Base-by-base conservation (phyloP, 179 eudicot species). In the Beta lomatogona region DNA sequence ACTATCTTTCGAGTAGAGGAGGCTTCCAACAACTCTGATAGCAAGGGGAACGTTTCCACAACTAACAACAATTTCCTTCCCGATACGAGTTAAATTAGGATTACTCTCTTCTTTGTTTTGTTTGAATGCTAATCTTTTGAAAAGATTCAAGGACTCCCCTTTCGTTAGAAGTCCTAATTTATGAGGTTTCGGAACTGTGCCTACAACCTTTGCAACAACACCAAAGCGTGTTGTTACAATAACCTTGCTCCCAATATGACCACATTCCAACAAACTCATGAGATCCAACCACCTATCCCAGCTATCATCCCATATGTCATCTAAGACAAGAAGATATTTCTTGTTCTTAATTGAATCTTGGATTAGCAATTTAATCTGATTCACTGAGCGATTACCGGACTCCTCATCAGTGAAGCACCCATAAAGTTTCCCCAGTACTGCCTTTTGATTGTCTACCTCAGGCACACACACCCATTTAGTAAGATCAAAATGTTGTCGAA, bases 41-140 rank as follows among this genome's bases (percentile, higher is more conserved):
- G 87, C 86, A 46, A 87, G 83, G 0, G 87, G 89, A 9, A 85
- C 80, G 28, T 71, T 36, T 46, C 79, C 87, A 50, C 89, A 84
- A 53, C 67, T 84, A 4, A 44, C 36, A 4, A 77, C 82, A 25
- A 87, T 74, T 31, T 80, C 77, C 19, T 21, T 48, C 0, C 87
- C 86, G 0, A 84, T 69, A 2, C 0, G 2, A 18, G 28, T 71
- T 13, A 82, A 73, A 3, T 25, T 21, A 19, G 79, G 69, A 15
- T 70, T 44, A 44, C n/a, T 22, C 52, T 13, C 66, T 1, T 73
- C 75, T 46, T 64, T 66, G 0, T 73, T 78, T 2, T 14, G 14
- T 57, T 12, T 55, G 3, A 69, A 80, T 9, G 84, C 80, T 18
- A 52, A 12, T 0, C 22, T 36, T 71, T 25, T 61, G 46, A 87